Evolutionary conservation across 176 grass and related monocot species (phyloP).

Genomic region (Sorghum bicolor): DNA sequence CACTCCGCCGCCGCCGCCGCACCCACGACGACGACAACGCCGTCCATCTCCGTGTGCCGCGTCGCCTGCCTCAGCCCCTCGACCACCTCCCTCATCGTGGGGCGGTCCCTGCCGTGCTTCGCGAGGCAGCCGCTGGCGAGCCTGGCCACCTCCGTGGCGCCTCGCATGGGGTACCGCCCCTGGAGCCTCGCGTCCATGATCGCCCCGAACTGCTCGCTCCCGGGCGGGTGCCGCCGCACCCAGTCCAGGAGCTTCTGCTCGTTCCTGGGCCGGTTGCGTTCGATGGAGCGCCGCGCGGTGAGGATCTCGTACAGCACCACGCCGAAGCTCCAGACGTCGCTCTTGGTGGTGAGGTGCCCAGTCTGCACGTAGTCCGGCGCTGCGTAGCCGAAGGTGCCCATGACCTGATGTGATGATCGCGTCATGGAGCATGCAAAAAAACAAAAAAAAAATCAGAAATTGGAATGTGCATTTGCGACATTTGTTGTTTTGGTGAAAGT

Average conservation of each 20-base stretch:
- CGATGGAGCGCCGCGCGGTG: conserved; percentile 42
- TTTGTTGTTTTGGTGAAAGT: background rate
- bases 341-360: conserved; percentile 63
- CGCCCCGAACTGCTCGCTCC: conserved; percentile 25
- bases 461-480: background rate
- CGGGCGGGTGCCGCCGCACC: conserved; percentile 46
- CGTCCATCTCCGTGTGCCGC: conserved; percentile 55
- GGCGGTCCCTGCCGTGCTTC: conserved; percentile 49
- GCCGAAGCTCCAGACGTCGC: conserved; percentile 69
- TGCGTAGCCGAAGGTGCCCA: conserved; percentile 73
- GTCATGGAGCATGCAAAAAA: background rate
- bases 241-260: conserved; percentile 72
- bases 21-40: background rate
- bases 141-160: conserved; percentile 40
- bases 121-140: conserved; percentile 57
- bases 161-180: conserved; percentile 45
- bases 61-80: conserved; percentile 39
- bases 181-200: conserved; percentile 64
- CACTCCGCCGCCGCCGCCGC: background rate
- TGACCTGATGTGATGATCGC: conserved; percentile 37
- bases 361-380: conserved; percentile 67
- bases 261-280: conserved; percentile 36
- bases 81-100: conserved; percentile 53
- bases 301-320: conserved; percentile 75
- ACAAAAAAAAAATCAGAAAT: background rate